A percentile compares a stretch with the other conserved stretches of the same genome.
These are phyloP conservation scores for Quercus aquifolioides DNA, from an alignment of 306 rosid genomes.

Conservation along the genomic window DNA sequence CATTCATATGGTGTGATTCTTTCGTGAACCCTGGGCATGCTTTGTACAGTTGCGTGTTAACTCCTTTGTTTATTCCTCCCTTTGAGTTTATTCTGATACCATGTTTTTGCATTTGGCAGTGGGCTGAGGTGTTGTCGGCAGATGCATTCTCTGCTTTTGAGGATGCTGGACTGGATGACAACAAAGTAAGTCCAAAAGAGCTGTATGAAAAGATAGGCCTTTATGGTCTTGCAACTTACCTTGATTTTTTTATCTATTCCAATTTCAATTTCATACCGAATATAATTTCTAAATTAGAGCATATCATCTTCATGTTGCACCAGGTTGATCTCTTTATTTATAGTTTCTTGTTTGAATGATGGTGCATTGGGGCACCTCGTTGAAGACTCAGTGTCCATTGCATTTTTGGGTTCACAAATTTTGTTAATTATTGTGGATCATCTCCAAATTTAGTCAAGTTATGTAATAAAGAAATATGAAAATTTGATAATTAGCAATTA, in stretches of 20 bases:
- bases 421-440: background rate
- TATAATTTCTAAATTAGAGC: background rate
- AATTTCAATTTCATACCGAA: background rate
- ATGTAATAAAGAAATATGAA: background rate
- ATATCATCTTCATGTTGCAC: background rate
- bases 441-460: background rate
- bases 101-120: constrained; percentile 57
- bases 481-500: background rate
- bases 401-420: background rate
- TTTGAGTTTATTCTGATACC: constrained; percentile 18
- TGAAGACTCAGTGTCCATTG: background rate
- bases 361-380: background rate
- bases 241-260: background rate
- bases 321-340: background rate
- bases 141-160: constrained; percentile 99
- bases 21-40: background rate
- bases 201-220: constrained; percentile 9
- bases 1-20: background rate
- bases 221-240: background rate
- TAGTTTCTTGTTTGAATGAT: background rate
- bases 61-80: background rate
- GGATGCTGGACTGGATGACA: constrained; percentile 84
- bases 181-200: constrained; percentile 46
- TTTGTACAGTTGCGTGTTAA: background rate
- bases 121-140: constrained; percentile 98